A percentile compares a stretch with the other conserved stretches of the same genome.
phyloP scores from a whole-genome alignment of 2,329 filamentous ascomycete genomes.

The Beauveria scarabaeidicola region DNA sequence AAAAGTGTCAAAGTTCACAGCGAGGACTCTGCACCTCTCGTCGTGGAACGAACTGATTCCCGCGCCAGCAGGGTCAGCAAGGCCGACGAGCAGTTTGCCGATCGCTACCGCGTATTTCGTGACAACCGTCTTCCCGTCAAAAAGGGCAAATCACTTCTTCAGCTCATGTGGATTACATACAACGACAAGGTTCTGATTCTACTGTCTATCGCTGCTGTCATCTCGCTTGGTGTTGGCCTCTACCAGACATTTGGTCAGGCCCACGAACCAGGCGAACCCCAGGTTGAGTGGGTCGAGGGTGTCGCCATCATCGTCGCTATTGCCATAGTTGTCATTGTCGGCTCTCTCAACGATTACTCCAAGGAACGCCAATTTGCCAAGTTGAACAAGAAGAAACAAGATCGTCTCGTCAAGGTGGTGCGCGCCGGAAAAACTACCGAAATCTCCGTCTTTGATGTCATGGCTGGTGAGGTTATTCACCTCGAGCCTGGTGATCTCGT shows the following conservation, averaged over 20 bases:
- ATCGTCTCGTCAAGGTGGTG: conserved; percentile 62
- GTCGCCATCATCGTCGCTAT: conserved; percentile 78
- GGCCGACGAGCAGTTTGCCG: conserved; percentile 37
- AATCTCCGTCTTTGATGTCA: conserved; percentile 59
- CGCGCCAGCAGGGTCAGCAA: conserved; percentile 8
- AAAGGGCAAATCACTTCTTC: conserved; percentile 63
- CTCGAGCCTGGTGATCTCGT: conserved; percentile 70
- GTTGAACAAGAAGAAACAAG: conserved; percentile 71
- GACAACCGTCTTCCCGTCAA: conserved; percentile 67
- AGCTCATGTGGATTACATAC: conserved; percentile 75
- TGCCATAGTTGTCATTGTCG: conserved; percentile 66
- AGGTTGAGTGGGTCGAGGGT: conserved; percentile 72
- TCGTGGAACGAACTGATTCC: conserved; percentile 5
- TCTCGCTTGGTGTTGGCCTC: conserved; percentile 65
- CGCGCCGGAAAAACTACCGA: conserved; percentile 63
- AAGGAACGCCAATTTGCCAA: conserved; percentile 74
- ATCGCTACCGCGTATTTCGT: conserved; percentile 61
- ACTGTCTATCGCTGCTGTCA: conserved; percentile 59
- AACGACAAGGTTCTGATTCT: conserved; percentile 76
- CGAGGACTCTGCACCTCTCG: conserved; percentile 19
- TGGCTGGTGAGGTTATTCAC: conserved; percentile 62
- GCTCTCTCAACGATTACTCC: conserved; percentile 70
- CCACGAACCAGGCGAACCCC: conserved; percentile 41
- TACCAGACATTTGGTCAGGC: conserved; percentile 62
- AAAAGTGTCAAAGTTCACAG: conserved; percentile 26